Conservation (phyloP, 1,284 basidiomycete species). For the Ceratorhiza oryzae-sativae region DNA sequence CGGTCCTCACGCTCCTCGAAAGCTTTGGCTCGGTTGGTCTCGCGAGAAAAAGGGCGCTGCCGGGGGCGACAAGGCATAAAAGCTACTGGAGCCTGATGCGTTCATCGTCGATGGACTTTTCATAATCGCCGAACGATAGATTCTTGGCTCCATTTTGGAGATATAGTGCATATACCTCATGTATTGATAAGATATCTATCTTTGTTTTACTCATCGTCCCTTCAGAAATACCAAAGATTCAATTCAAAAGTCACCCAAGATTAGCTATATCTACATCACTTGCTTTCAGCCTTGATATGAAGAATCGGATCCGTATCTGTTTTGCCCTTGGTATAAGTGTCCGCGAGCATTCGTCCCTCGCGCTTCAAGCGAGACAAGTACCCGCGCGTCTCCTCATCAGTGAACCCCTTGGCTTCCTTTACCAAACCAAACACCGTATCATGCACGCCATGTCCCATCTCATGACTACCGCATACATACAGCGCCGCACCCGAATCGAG, state of each 20-base stretch:
- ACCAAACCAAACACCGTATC: slow-evolving; percentile 5
- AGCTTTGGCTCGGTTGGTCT: slow-evolving; percentile 63
- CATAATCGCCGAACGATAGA: too few relatives aligned
- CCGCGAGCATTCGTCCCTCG: slow-evolving; percentile 12
- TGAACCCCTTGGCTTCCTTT: slow-evolving; percentile 8
- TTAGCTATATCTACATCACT: background rate
- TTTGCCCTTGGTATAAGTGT: slow-evolving; percentile 29
- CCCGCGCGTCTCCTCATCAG: slow-evolving; percentile 10
- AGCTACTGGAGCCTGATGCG: too few relatives aligned
- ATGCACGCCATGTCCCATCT: slow-evolving; percentile 15
- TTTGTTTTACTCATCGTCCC: too few relatives aligned
- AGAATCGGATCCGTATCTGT: slow-evolving; percentile 27
- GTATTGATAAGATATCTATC: too few relatives aligned
- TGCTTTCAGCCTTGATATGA: background rate
- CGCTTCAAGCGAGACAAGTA: slow-evolving; percentile 8
- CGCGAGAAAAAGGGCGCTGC: too few relatives aligned
- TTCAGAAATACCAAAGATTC: background rate
- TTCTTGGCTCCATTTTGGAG: too few relatives aligned
- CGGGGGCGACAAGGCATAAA: too few relatives aligned
- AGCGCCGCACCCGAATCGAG: slow-evolving; percentile 21
- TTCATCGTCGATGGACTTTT: too few relatives aligned
- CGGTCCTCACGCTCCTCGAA: slow-evolving; percentile 62
- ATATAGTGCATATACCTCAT: too few relatives aligned
- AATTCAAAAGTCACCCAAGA: background rate
- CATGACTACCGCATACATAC: slow-evolving; percentile 24